These are phyloP conservation scores for Blastocystis sp. DNA, from an alignment of 352 stramenopile genomes.

Conservation along the genomic window DNA sequence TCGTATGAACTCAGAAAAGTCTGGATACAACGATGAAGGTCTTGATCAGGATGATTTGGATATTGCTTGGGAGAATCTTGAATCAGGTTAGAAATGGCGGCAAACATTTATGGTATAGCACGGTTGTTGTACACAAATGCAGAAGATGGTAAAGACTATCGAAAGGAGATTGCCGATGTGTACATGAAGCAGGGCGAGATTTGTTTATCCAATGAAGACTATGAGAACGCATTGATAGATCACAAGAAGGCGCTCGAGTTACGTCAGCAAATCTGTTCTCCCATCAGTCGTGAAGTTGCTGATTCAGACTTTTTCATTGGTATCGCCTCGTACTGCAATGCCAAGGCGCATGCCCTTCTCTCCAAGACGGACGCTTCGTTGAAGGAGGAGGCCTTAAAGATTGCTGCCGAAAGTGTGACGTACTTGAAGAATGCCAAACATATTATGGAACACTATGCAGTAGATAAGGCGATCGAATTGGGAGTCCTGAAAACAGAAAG, in stretches of 20 bases:
- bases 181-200: conserved; percentile 32
- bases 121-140: conserved; percentile 25
- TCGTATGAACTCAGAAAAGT: background rate
- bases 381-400: background rate
- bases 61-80: conserved; percentile 56
- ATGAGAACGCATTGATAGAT: background rate
- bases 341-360: conserved; percentile 23
- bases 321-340: conserved; percentile 1
- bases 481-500: background rate
- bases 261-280: background rate
- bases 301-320: conserved; percentile 4
- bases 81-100: background rate
- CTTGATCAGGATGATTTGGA: conserved; percentile 40
- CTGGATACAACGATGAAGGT: background rate
- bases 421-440: background rate
- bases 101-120: background rate
- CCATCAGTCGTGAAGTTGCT: background rate
- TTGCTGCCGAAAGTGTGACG: background rate
- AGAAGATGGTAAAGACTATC: background rate
- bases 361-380: background rate
- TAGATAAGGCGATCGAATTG: conserved; percentile 12
- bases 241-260: conserved; percentile 16
- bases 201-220: conserved; percentile 38
- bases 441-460: background rate
- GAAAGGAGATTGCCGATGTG: conserved; percentile 44